These are phyloP conservation scores for Castanopsis chinensis DNA, from an alignment of 306 rosid species.

Conservation along the genomic window DNA sequence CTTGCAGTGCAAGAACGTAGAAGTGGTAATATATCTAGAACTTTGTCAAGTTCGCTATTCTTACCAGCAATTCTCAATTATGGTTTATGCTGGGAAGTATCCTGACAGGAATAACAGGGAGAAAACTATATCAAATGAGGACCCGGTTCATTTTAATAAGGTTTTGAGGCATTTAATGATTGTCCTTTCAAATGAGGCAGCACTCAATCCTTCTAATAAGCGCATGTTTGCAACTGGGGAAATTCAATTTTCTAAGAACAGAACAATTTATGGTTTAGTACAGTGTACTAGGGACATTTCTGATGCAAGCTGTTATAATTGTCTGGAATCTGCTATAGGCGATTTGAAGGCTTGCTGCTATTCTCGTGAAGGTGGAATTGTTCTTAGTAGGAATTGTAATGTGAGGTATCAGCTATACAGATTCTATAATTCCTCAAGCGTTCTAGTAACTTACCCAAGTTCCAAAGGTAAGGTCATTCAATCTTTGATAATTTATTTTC, in stretches of 20 bases:
- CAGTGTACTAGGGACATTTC: constrained; percentile 57
- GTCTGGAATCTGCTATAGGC: constrained; percentile 40
- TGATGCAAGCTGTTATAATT: constrained; percentile 10
- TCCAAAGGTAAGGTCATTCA: constrained; percentile 22
- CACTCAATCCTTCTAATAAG: constrained; percentile 9
- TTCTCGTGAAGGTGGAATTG: constrained; percentile 31
- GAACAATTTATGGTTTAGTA: constrained; percentile 49
- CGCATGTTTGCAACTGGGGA: constrained; percentile 51
- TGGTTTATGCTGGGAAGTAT: constrained; percentile 39
- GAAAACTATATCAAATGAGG: constrained; percentile 18
- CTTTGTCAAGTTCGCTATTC: constrained; percentile 56
- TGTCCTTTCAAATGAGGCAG: constrained; percentile 27
- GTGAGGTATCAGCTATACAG: constrained; percentile 32
- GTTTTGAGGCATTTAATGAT: constrained; percentile 26
- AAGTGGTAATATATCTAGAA: constrained; percentile 54
- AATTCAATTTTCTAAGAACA: constrained; percentile 5
- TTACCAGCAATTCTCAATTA: constrained; percentile 20
- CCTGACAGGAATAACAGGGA: constrained; percentile 14
- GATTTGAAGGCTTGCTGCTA: constrained; percentile 42
- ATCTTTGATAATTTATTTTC: too few species aligned
- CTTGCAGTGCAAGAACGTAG: constrained; percentile 31
- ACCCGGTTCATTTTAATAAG: background rate
- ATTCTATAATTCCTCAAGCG: constrained; percentile 23
- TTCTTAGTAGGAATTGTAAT: constrained; percentile 46
- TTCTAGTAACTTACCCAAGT: constrained; percentile 10